Base-by-base conservation (phyloP, 208 protist genomes). In the Lotmaria passim region DNA sequence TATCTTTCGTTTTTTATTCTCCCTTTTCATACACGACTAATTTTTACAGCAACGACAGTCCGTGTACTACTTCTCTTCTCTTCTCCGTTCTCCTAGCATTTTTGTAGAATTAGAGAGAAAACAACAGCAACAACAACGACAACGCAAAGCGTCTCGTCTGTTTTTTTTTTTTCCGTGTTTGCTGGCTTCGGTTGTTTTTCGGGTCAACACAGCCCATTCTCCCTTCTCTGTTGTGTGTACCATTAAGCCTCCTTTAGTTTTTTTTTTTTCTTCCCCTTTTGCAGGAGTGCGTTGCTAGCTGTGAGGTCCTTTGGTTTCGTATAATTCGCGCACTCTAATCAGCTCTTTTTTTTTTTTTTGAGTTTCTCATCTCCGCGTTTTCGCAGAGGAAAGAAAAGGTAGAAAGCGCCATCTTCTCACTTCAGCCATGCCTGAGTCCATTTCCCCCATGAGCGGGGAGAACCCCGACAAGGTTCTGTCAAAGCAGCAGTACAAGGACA, bases 401-500 rank as follows among this genome's bases (percentile, higher is more conserved):
- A n/a, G n/a, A 12, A 6, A 15, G 21, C 50, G 28, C 48, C 23
- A 17, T 33, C 24, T 19, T 36, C 21, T 12, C 34, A 43, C 21
- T 14, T 48, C 38, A 38, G 31, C 36, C 26, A 88, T 88, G 82
- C 63, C 83, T 14, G 74, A 83, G 33, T 30, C 48, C 0, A 73
- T 91, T 28, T 67, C 73, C 36, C 82, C 75, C 36, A 77, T 84
- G 41, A 80, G 55, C 44, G 86, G 84, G 31, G 75, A 74, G 19
- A 68, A 56, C n/a, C 63, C 85, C 19, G 79, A 85, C 38, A 85
- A 79, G 74, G 28, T 92, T 26, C 56, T 94, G 52, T 44, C 64
- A 15, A 86, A 89, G 65, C 86, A 90, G 62, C 61, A 75, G 43
- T 94, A 94, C 78, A 77, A 74, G 21, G 58, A 63, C 26, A 59